Percentiles rank a stretch among this genome's conserved stretches.
Conservation (phyloP, 2,329 filamentous ascomycete species). For the Cercospora sp. region DNA sequence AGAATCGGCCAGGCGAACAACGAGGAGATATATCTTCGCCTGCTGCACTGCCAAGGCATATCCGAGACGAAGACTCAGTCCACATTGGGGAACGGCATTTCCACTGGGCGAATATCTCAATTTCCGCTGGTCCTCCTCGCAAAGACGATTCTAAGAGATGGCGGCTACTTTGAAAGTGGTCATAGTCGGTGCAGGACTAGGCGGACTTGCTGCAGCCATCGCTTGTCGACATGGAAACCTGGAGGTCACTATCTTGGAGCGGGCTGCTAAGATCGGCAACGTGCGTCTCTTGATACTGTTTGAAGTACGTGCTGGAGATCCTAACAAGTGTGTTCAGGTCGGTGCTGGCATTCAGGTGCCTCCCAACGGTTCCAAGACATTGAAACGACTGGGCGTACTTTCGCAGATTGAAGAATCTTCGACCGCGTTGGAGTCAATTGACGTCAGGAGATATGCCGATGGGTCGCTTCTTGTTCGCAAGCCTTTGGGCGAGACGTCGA, state of each 20-base stretch:
- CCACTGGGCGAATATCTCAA: background rate
- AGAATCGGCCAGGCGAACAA: background rate
- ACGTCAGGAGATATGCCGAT: background rate
- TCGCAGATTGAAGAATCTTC: background rate
- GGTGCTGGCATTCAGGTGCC: constrained; percentile 31
- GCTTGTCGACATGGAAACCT: constrained; percentile 34
- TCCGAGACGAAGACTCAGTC: background rate
- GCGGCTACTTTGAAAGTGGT: background rate
- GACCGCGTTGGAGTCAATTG: background rate
- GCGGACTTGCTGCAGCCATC: constrained; percentile 45
- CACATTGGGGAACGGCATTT: background rate
- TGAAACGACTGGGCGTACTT: constrained; percentile 7
- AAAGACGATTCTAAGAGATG: background rate
- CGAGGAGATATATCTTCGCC: background rate
- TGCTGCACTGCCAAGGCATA: background rate
- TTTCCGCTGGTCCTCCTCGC: background rate
- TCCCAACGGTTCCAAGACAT: constrained; percentile 30
- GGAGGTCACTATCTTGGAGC: constrained; percentile 44
- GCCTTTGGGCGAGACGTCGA: background rate
- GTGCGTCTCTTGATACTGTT: background rate
- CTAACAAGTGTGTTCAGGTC: background rate
- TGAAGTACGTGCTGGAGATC: background rate
- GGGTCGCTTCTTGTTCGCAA: background rate
- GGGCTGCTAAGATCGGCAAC: constrained; percentile 41
- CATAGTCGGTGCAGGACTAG: constrained; percentile 40